Evolutionary conservation across 768 basidiomycete genomes (phyloP).

Genomic region (Coprinellus micaceus): DNA sequence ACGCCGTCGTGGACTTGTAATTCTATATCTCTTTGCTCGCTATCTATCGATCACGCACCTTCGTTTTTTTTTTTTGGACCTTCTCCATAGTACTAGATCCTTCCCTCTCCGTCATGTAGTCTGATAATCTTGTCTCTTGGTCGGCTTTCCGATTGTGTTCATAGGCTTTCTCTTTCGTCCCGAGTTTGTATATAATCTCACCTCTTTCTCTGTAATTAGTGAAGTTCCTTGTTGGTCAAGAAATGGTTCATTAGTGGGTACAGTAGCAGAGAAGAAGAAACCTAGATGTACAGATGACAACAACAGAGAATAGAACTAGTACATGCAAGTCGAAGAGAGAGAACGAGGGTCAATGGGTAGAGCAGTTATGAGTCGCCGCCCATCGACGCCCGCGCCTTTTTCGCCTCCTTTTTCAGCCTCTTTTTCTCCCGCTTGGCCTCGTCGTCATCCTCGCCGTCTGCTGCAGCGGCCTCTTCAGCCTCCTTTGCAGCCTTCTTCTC

Average conservation of each 20-base stretch:
- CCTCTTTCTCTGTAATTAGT: background rate
- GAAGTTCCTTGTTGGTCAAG: background rate
- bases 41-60: background rate
- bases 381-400: constrained; percentile 47
- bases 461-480: constrained; percentile 39
- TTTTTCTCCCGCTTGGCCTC: constrained; percentile 61
- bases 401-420: constrained; percentile 60
- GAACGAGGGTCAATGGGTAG: background rate
- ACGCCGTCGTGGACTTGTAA: constrained; percentile 4
- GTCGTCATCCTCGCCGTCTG: constrained; percentile 58
- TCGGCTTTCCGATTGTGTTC: too few relatives aligned
- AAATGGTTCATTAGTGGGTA: background rate
- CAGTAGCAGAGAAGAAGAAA: background rate
- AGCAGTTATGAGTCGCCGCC: constrained; percentile 32
- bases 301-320: background rate
- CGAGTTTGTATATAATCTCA: background rate
- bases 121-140: too few relatives aligned
- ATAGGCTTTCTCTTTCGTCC: background rate
- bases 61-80: background rate
- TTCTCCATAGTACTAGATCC: constrained; percentile 9
- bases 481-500: constrained; percentile 41
- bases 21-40: background rate
- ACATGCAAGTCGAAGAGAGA: background rate
- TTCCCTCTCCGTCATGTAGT: too few relatives aligned
- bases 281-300: background rate